Conservation (phyloP, 2,329 filamentous ascomycete species). For the Calonectria fujianensis region DNA sequence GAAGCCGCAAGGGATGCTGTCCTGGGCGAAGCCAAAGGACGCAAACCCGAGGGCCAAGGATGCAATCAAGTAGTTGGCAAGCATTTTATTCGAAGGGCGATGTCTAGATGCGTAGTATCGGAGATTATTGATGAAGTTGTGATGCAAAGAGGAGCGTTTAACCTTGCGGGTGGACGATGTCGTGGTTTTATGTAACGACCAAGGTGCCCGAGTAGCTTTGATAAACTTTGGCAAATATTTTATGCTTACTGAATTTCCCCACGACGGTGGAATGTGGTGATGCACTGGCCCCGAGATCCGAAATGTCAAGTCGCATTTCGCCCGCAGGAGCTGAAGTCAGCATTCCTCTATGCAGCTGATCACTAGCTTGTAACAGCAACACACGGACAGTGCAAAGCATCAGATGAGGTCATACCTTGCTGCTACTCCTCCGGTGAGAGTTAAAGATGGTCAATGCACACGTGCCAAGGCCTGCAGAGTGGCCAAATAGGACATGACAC, state of each 20-base stretch:
- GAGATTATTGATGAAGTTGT: neutral
- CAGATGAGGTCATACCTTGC: neutral
- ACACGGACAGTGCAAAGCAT: neutral
- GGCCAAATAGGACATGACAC: neutral
- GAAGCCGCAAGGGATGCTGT: neutral
- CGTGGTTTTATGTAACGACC: neutral
- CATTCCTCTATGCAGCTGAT: neutral
- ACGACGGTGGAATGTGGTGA: neutral
- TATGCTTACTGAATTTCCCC: neutral
- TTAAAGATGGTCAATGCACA: neutral
- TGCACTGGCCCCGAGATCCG: neutral
- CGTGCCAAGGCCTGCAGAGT: neutral
- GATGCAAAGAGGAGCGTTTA: neutral
- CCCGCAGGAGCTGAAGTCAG: neutral
- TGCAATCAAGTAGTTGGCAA: neutral
- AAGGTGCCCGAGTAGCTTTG: neutral
- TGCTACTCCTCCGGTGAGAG: neutral
- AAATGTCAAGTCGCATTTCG: neutral
- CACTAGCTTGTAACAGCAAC: neutral
- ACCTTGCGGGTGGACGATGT: neutral
- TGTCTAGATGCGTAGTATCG: neutral
- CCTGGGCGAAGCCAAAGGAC: neutral
- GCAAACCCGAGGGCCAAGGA: neutral
- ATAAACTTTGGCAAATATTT: neutral
- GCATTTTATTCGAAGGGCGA: neutral